Base-by-base conservation (phyloP, 345 rosid species). In the Hypericum androsaemum region DNA sequence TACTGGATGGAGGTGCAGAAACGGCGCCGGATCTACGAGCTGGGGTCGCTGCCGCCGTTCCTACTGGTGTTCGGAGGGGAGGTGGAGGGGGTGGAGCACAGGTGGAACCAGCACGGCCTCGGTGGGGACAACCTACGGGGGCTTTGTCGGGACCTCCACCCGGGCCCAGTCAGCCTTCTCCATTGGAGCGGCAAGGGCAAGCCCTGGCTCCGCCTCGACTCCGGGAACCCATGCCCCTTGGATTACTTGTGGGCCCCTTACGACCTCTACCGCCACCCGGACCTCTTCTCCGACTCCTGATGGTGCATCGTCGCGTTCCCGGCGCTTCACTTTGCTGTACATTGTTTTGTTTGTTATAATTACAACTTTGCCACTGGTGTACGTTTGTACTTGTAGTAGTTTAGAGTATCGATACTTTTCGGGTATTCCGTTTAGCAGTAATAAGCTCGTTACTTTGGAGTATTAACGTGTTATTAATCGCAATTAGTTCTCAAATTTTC, bases 181-280 rank as follows among this genome's bases (percentile, higher is more conserved):
- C 95, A 88, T 37, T 88, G 97, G 95, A 88, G 95, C 43, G 95
- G 95, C 5, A 85, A 85, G 61, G 97, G 97, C 7, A 89, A 85
- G 73, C 94, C 92, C 0, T 83, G 95, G 95, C 76, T 86, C 3
- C 70, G 95, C 68, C 54, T 89, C 39, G 92, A 83, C 61, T 68
- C 85, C 0, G 77, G 64, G 51, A 58, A 57, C 28, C 72, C 84
- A 37, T 72, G 94, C 55, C 83, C 89, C 13, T 55, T 79, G 77
- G 97, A 83, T 70, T 56, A 71, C 0, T 35, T 89, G 49, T 84
- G 89, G 87, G 74, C 80, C 4, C 94, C 95, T 14, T 89, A 89
- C 39, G 89, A 89, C 66, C 71, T 81, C 37, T 67, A 64, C 14
- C 82, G 71, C 12, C 88, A 65, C 39, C 52, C 80, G 2, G 65